A percentile compares a stretch with the other conserved stretches of the same genome.
These are phyloP conservation scores for Cryptosporidium viatorum DNA, from an alignment of 169 alveolate genomes.

Conservation along the genomic window DNA sequence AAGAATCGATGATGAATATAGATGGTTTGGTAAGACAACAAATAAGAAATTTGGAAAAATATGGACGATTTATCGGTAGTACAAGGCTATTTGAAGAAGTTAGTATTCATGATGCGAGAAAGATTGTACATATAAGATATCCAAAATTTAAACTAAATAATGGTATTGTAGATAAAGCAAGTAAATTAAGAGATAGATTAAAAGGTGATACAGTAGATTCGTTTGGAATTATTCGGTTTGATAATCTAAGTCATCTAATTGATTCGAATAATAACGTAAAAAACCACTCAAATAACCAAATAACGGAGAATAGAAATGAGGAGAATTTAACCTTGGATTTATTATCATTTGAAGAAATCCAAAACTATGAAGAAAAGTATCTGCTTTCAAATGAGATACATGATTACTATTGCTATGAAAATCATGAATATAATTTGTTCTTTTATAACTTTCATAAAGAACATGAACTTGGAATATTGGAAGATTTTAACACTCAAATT, in stretches of 20 bases:
- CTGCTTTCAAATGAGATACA: not conserved
- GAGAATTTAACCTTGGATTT: not conserved
- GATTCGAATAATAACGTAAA: too few relatives aligned
- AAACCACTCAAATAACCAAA: not conserved
- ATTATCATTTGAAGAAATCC: not conserved
- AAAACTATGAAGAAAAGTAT: constrained; percentile 1
- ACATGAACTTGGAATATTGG: not conserved
- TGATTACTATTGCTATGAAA: not conserved
- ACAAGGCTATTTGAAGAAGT: not conserved
- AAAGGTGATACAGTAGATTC: not conserved
- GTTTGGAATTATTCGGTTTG: not conserved
- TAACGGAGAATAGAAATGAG: not conserved
- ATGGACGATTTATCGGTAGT: not conserved
- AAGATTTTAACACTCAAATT: not conserved
- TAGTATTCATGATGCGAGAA: not conserved
- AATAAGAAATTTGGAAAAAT: constrained; percentile 1
- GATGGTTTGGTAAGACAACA: constrained; percentile 7
- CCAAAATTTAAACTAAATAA: not conserved
- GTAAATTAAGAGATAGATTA: not conserved
- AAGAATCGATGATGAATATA: constrained; percentile 17
- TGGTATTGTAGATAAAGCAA: not conserved
- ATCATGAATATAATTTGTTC: not conserved
- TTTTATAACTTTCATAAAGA: not conserved
- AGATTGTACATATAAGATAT: not conserved
- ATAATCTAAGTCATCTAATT: too few relatives aligned